Evolutionary conservation across 495 filamentous ascomycete genomes (phyloP).

Genomic region (Podospora conica): DNA sequence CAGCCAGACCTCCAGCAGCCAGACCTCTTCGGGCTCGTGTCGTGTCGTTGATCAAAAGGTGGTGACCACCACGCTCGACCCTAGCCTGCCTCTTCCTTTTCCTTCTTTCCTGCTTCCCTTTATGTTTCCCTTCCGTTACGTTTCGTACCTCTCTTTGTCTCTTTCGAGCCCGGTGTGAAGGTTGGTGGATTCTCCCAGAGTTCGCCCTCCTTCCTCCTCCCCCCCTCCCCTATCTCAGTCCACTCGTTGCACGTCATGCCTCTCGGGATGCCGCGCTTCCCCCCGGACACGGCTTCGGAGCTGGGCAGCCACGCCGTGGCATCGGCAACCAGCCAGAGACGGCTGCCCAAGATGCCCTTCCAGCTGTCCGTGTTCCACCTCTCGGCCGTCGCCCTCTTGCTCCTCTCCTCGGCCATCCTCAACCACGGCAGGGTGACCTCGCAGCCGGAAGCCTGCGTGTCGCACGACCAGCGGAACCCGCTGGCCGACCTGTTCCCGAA

Average conservation of each 20-base stretch:
- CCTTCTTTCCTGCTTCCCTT: conserved; percentile 3
- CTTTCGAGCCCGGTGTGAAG: conserved; percentile 10
- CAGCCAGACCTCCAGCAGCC: background rate
- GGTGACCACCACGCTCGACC: conserved; percentile 6
- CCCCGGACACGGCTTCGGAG: conserved; percentile 17
- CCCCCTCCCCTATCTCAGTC: background rate
- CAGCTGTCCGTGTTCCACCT: conserved; percentile 21
- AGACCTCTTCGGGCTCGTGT: background rate
- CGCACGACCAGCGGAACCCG: conserved; percentile 32
- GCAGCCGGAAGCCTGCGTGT: conserved; percentile 24
- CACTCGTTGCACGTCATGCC: conserved; percentile 18
- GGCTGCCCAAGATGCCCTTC: conserved; percentile 22
- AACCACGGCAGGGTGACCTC: conserved; percentile 16
- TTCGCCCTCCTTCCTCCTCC: conserved; percentile 9
- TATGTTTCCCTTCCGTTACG: conserved; percentile 2
- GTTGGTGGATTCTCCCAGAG: conserved; percentile 11
- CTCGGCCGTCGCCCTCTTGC: conserved; percentile 17
- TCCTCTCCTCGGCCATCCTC: conserved; percentile 23
- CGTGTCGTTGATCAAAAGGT: conserved; percentile 15
- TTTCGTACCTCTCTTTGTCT: conserved; percentile 6
- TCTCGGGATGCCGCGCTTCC: conserved; percentile 25
- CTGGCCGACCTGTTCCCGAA: conserved; percentile 32
- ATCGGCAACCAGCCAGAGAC: conserved; percentile 15
- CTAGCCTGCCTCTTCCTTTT: conserved; percentile 1
- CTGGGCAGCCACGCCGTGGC: conserved; percentile 11